Evolutionary conservation across 163 green algal species (phyloP), one percentile per base, ranked within the genome.

Genomic region (Scenedesmus sp.): DNA sequence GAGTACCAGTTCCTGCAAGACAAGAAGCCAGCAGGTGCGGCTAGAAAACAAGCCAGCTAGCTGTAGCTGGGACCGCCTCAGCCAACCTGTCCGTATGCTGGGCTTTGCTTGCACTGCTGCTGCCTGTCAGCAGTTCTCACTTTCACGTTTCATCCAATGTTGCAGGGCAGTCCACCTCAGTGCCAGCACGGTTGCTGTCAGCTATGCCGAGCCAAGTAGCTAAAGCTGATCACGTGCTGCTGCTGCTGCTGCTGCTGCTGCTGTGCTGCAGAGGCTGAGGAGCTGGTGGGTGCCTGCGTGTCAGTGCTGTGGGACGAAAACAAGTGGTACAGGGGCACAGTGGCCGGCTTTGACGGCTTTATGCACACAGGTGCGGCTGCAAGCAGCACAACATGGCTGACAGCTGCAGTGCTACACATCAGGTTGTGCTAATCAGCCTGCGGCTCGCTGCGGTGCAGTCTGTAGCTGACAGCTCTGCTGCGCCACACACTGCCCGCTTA

Each of bases 1-100:
- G 87, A 91, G 74, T 91, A 91, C 62, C 13, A 86, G 87, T 91
- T 91, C 74, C 57, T 87, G 76, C 76, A 66, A 64, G 87, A 91
- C 70, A 79, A 79, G 57, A 20, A 60, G 26, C 59, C 8, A 26
- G 87, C 70, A 64, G 87, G 87, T 91, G 56, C 20, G 26, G 2
- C 34, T 15, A 62, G 74, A 20, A 7, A 8, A 10, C 74, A 56
- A 4, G 16, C 26, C 26, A 54, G 77, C 46, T 60, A 4, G 8
- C 77, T 12, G 77, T n/a, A 46, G 34, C 34, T 46, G 34, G 34
- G 34, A 46, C 34, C 34, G 77, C 77, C 46, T 54, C 46, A 59
- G 77, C 77, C 34, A 46, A 46, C 34, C 34, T 46, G 34, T 46
- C 34, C 34, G 34, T 46, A 46, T 46, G 34, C 34, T 46, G 34